A percentile compares a stretch with the other conserved stretches of the same genome.
These are phyloP conservation scores for Oxalis stricta DNA, from an alignment of 441 rosid species.

Conservation along the genomic window DNA sequence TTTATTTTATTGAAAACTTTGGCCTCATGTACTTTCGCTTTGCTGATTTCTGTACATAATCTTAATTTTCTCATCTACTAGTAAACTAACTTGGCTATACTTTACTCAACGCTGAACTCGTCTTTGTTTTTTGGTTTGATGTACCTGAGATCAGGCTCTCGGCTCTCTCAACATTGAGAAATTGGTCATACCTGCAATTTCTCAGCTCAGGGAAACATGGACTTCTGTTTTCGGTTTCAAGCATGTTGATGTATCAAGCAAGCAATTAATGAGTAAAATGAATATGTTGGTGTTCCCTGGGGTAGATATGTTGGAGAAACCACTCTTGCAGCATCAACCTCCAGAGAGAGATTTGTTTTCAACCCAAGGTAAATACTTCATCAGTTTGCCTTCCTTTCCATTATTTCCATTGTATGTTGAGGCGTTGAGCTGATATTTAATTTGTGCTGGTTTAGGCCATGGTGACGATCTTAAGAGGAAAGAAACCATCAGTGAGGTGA, in stretches of 20 bases:
- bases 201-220: slow-evolving; percentile 81
- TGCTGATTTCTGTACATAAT: slow-evolving; percentile 8
- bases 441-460: slow-evolving; percentile 12
- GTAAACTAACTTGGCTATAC: too few species aligned
- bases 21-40: background rate
- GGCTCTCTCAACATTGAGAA: slow-evolving; percentile 55
- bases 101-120: too few species aligned
- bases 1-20: background rate
- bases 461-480: slow-evolving; percentile 14
- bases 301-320: slow-evolving; percentile 77
- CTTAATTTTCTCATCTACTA: too few species aligned
- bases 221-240: slow-evolving; percentile 74
- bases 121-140: too few species aligned
- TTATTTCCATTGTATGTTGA: background rate
- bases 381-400: background rate
- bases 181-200: slow-evolving; percentile 85
- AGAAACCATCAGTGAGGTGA: slow-evolving; percentile 9
- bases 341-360: slow-evolving; percentile 11
- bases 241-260: slow-evolving; percentile 33
- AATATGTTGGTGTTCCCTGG: slow-evolving; percentile 84
- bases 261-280: slow-evolving; percentile 40
- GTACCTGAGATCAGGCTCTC: slow-evolving; percentile 41
- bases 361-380: slow-evolving; percentile 29
- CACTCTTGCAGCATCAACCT: slow-evolving; percentile 20
- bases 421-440: too few species aligned